Conservation (phyloP, 2,329 filamentous ascomycete species). For the Monosporascus sp. region DNA sequence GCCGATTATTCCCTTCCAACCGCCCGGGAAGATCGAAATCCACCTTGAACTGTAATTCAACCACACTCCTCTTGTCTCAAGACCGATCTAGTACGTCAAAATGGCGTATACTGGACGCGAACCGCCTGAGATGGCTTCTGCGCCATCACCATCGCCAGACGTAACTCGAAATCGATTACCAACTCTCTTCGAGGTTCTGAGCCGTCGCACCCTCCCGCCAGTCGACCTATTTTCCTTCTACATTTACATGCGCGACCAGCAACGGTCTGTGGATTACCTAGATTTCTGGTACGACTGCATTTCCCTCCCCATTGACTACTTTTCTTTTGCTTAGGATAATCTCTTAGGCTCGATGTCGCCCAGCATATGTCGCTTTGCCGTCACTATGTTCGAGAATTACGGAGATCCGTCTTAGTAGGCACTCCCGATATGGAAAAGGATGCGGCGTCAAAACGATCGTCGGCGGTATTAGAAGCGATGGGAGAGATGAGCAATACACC, state of each 20-base stretch:
- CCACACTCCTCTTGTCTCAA: slow-evolving; percentile 1
- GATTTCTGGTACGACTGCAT: slow-evolving; percentile 76
- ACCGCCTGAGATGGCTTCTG: slow-evolving; percentile 23
- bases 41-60: not conserved
- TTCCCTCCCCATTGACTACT: slow-evolving; percentile 2
- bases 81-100: slow-evolving; percentile 10
- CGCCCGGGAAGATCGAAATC: too few species aligned
- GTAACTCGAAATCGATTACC: slow-evolving; percentile 76
- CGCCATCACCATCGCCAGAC: slow-evolving; percentile 53
- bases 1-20: too few species aligned
- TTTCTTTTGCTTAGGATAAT: slow-evolving; percentile 12
- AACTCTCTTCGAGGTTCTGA: slow-evolving; percentile 92
- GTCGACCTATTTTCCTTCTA: slow-evolving; percentile 99
- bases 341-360: slow-evolving; percentile 87
- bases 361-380: slow-evolving; percentile 98
- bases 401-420: slow-evolving; percentile 84
- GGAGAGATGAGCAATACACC: slow-evolving; percentile 60
- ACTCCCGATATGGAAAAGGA: slow-evolving; percentile 85
- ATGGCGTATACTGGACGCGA: slow-evolving; percentile 31
- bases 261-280: slow-evolving; percentile 93
- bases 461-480: slow-evolving; percentile 67
- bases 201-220: slow-evolving; percentile 86
- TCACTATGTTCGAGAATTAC: slow-evolving; percentile 92
- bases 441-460: slow-evolving; percentile 77
- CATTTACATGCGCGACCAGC: slow-evolving; percentile 99